These are phyloP conservation scores for Coccomyxa subellipsoidea DNA, from an alignment of 163 green algal genomes.

Conservation along the genomic window DNA sequence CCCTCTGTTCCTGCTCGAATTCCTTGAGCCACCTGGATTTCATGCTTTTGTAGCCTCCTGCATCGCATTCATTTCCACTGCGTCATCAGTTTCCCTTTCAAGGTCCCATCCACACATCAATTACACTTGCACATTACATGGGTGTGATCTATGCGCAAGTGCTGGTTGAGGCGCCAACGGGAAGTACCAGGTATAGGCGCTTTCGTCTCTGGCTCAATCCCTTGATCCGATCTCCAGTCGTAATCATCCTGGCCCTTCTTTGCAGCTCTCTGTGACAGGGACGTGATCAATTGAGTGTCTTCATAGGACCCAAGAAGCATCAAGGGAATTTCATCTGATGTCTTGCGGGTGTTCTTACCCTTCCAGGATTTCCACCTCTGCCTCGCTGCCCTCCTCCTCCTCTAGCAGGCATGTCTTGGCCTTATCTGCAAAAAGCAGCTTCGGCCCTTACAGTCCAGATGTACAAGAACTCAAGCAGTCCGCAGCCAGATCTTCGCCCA, in stretches of 20 bases:
- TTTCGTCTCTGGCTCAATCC: neutral
- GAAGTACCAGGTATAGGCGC: neutral
- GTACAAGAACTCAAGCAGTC: too few species aligned
- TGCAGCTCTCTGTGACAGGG: neutral
- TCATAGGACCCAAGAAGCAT: neutral
- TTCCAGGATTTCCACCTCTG: neutral
- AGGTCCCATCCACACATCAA: too few species aligned
- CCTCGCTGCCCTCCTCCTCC: neutral
- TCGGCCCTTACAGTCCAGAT: too few species aligned
- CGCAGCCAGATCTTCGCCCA: too few species aligned
- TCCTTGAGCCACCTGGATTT: neutral
- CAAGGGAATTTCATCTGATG: neutral
- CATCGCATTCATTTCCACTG: too few species aligned
- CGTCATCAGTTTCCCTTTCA: too few species aligned
- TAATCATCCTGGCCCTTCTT: neutral
- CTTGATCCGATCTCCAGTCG: neutral
- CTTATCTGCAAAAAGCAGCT: neutral
- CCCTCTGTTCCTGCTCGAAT: neutral
- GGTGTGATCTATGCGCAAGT: too few species aligned
- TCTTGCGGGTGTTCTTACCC: neutral
- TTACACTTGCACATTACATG: too few species aligned
- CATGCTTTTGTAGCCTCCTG: slow-evolving; percentile 11
- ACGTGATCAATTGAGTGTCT: neutral
- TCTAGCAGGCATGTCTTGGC: neutral
- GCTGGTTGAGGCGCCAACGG: too few species aligned